Evolutionary conservation across 2,329 filamentous ascomycete genomes (phyloP).

Genomic region (Magnaporthales sp.): DNA sequence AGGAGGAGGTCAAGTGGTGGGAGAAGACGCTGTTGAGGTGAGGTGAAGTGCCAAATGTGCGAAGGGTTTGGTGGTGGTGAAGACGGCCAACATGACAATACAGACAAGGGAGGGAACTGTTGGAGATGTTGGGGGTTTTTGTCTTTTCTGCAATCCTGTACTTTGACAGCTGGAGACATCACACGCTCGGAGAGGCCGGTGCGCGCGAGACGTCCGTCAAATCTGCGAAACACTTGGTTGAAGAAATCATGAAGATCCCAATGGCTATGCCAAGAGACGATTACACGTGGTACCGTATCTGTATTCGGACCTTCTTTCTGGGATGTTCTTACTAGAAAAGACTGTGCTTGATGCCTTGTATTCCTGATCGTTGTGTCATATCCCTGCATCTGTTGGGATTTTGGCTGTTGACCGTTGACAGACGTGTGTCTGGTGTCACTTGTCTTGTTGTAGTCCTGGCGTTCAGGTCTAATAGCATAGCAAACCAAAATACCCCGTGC

Average conservation of each 20-base stretch:
- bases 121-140: neutral
- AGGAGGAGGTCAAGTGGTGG: conserved; percentile 40
- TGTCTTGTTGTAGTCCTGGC: neutral
- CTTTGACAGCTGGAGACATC: neutral
- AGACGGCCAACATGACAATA: too few species aligned
- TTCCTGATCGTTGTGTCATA: neutral
- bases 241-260: neutral
- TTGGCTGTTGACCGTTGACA: neutral
- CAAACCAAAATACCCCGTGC: neutral
- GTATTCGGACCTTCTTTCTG: neutral
- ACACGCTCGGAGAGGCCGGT: neutral
- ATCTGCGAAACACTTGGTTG: neutral
- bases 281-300: neutral
- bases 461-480: neutral
- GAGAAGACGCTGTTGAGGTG: conserved; percentile 24
- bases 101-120: neutral
- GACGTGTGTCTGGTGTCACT: neutral
- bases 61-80: too few species aligned
- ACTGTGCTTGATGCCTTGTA: neutral
- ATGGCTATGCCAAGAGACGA: neutral
- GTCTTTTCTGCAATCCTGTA: neutral
- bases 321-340: neutral
- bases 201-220: neutral
- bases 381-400: neutral
- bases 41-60: neutral